Conservation (phyloP, 441 rosid species). For the Brassica balearica region DNA sequence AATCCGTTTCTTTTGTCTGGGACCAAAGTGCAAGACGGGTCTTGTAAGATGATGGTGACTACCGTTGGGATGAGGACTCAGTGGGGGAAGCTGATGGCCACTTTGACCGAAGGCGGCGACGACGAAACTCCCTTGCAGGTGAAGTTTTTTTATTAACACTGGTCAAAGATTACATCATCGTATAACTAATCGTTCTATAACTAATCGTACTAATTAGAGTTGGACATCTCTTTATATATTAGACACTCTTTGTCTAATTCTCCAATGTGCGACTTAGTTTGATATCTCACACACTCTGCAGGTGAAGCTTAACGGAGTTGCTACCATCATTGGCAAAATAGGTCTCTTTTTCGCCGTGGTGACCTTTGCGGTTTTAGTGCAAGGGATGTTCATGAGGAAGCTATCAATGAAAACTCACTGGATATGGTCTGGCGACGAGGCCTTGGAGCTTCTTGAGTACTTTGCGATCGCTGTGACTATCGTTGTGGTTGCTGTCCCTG, state of each 20-base stretch:
- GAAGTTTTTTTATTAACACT: conserved; percentile 31
- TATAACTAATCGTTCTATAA: no score
- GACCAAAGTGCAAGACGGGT: conserved; percentile 72
- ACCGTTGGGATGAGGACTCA: conserved; percentile 87
- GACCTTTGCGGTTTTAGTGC: conserved; percentile 67
- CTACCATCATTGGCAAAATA: conserved; percentile 69
- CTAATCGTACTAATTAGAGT: no score
- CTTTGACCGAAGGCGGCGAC: conserved; percentile 75
- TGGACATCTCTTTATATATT: no score
- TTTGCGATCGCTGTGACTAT: conserved; percentile 78
- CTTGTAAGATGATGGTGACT: conserved; percentile 73
- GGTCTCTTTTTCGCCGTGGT: conserved; percentile 70
- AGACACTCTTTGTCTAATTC: no score
- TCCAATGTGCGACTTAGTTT: no score
- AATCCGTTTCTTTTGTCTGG: conserved; percentile 75
- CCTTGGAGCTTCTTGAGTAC: conserved; percentile 58
- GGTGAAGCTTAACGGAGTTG: conserved; percentile 78
- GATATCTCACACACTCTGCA: conserved; percentile 41
- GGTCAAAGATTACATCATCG: no score
- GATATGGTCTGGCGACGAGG: conserved; percentile 70
- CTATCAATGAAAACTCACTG: conserved; percentile 48
- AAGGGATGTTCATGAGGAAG: conserved; percentile 59
- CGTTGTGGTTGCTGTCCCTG: conserved; percentile 82
- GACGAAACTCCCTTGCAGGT: conserved; percentile 80
- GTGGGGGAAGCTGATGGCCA: conserved; percentile 81